Conservation (phyloP, 2,329 filamentous ascomycete genomes). For the Bipolaris gigantea region DNA sequence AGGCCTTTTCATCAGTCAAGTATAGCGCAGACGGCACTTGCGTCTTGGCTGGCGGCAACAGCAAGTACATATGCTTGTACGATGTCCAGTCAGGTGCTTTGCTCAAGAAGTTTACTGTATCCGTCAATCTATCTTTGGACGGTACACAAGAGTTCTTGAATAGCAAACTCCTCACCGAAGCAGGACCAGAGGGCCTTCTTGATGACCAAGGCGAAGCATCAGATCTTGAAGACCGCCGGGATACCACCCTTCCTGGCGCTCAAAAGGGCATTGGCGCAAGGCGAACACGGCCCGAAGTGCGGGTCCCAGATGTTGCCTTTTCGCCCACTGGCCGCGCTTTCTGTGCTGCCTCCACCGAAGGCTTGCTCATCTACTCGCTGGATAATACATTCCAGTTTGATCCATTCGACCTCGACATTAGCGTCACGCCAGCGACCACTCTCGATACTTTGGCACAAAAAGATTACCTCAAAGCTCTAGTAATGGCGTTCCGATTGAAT, state of each 20-base stretch:
- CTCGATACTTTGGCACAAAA: constrained; percentile 70
- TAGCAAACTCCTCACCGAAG: constrained; percentile 87
- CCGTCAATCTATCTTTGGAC: constrained; percentile 89
- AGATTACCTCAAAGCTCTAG: constrained; percentile 86
- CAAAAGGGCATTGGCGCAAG: constrained; percentile 86
- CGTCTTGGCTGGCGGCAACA: constrained; percentile 87
- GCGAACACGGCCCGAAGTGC: constrained; percentile 76
- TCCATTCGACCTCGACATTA: constrained; percentile 92
- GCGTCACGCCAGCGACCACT: constrained; percentile 78
- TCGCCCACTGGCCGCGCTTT: constrained; percentile 87
- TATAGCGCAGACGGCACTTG: constrained; percentile 94
- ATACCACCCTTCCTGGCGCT: constrained; percentile 78
- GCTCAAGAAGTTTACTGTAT: constrained; percentile 93
- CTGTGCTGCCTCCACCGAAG: constrained; percentile 93
- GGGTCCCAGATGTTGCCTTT: constrained; percentile 82
- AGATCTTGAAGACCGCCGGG: constrained; percentile 81
- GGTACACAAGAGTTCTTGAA: constrained; percentile 97
- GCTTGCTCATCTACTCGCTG: constrained; percentile 88
- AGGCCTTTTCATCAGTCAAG: constrained; percentile 82
- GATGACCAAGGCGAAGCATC: constrained; percentile 87
- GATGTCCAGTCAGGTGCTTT: constrained; percentile 90
- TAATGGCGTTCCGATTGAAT: constrained; percentile 97
- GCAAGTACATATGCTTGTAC: constrained; percentile 98
- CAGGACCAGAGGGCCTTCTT: constrained; percentile 79
- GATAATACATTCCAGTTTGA: constrained; percentile 86